phyloP scores from a whole-genome alignment of 1,139 yeast genomes.

The Suhomyces panamericanus region DNA sequence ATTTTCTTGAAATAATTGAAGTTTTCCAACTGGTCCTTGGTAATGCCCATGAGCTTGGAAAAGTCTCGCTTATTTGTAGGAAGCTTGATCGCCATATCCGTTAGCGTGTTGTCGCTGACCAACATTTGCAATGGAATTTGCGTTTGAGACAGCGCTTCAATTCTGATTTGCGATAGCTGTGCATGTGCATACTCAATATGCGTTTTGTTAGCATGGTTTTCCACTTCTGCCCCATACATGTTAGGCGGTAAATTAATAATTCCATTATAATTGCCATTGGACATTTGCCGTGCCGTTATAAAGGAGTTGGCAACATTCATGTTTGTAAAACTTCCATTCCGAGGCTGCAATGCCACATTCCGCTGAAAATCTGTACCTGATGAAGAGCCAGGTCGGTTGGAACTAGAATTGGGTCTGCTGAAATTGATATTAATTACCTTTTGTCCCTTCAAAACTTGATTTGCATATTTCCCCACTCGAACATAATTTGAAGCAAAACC shows the following conservation, averaged over 20 bases:
- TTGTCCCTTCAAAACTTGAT: slow-evolving; percentile 43
- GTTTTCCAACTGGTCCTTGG: slow-evolving; percentile 39
- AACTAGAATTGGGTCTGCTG: slow-evolving; percentile 15
- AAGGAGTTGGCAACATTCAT: slow-evolving; percentile 20
- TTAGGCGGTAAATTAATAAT: slow-evolving; percentile 23
- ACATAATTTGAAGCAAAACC: slow-evolving; percentile 84
- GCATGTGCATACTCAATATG: slow-evolving; percentile 41
- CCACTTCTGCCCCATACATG: slow-evolving; percentile 13
- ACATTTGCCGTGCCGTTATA: slow-evolving; percentile 29
- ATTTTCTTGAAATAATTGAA: slow-evolving; percentile 50
- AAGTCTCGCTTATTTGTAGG: slow-evolving; percentile 59
- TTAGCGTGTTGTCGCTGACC: slow-evolving; percentile 50
- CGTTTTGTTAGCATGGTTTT: slow-evolving; percentile 20
- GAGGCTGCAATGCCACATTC: slow-evolving; percentile 1
- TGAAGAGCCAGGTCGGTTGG: slow-evolving; percentile 1
- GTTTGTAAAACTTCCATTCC: neutral
- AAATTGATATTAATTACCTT: slow-evolving; percentile 43
- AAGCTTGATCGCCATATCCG: slow-evolving; percentile 54
- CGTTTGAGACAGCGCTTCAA: slow-evolving; percentile 43
- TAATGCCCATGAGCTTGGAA: slow-evolving; percentile 40
- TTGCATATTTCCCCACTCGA: slow-evolving; percentile 55
- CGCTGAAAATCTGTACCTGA: neutral
- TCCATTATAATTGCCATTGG: slow-evolving; percentile 16
- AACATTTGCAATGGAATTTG: slow-evolving; percentile 43
- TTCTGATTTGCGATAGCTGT: slow-evolving; percentile 48